Base-by-base conservation (phyloP, 2,329 filamentous ascomycete genomes). In the Curvularia verruculosa region DNA sequence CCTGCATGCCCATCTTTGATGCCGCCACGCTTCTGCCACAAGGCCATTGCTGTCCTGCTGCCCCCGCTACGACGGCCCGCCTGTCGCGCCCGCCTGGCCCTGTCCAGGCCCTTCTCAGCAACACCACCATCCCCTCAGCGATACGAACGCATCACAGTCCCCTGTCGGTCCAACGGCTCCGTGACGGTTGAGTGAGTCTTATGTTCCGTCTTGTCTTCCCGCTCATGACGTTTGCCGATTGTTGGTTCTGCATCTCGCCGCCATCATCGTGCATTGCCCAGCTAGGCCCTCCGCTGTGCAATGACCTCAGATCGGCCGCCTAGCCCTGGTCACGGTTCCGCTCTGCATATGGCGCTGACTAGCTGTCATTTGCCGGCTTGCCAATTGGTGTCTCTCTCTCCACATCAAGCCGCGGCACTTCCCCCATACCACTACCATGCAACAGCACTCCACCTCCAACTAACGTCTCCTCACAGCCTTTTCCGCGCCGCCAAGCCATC, bases 81-180 rank as follows among this genome's bases (percentile, higher is more conserved):
- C 40, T 23, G 10, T 31, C 34, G 26, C 52, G 18, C 43, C 9
- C 46, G 24, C 39, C 18, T 19, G n/a, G 21, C 26, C 41, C 18
- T 48, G 19, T 44, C 31, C n/a, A 18, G 15, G 28, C 52, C 34
- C 18, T 67, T 65, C 56, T 69, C 71, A 39, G 60, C 66, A 36
- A 66, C 66, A 45, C 54, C 61, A 21, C 50, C 62, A 29, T 62
- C 62, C 15, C 63, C 67, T 29, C 28, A 12, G 39, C 61, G 53
- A 43, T 58, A 52, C 44, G 74, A 78, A 51, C 61, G 66, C 18
- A 53, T 79, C 55, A 59, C 53, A 24, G 68, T 80, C 13, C 71
- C 75, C 10, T 79, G 74, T 62, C 68, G 77, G 23, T 80, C 79
- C 43, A 81, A 78, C 63, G 79, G 78, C 54, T 67, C 64, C 44